Evolutionary conservation across 164 flowering plant species (phyloP).

Genomic region (Cinnamomum chago): DNA sequence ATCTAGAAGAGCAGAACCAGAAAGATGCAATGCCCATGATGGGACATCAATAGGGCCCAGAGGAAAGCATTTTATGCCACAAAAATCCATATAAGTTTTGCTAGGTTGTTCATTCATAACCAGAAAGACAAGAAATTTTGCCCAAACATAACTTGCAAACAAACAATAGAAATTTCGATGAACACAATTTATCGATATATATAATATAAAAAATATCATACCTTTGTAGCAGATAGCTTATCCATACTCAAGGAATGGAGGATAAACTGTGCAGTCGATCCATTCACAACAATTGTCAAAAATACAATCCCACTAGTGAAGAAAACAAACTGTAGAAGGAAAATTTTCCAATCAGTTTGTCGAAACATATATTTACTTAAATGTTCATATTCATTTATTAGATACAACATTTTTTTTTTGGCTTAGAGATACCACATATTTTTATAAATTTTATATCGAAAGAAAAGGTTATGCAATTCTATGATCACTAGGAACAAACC

Average conservation of each 20-base stretch:
- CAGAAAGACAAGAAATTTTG: too few species aligned
- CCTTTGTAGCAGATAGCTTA: conserved; percentile 72
- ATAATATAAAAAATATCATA: conserved; percentile 14
- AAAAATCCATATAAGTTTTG: too few species aligned
- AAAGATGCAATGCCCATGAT: too few species aligned
- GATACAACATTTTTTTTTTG: background rate
- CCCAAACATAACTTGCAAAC: background rate
- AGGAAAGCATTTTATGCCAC: too few species aligned
- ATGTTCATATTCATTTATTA: background rate
- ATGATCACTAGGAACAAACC: conserved; percentile 38
- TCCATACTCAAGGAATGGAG: conserved; percentile 67
- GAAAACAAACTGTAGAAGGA: conserved; percentile 75
- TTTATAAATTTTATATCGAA: background rate
- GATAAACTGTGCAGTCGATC: conserved; percentile 88
- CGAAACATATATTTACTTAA: background rate
- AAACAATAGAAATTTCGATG: background rate
- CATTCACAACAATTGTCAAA: conserved; percentile 84
- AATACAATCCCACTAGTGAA: conserved; percentile 95
- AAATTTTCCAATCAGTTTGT: background rate
- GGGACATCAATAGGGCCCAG: too few species aligned
- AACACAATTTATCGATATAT: background rate
- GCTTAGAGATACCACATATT: too few species aligned
- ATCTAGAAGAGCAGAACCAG: too few species aligned
- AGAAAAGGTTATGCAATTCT: background rate
- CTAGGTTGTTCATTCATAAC: too few species aligned